phyloP scores from a whole-genome alignment of 208 protist genomes.

The Trypanosoma caninum region DNA sequence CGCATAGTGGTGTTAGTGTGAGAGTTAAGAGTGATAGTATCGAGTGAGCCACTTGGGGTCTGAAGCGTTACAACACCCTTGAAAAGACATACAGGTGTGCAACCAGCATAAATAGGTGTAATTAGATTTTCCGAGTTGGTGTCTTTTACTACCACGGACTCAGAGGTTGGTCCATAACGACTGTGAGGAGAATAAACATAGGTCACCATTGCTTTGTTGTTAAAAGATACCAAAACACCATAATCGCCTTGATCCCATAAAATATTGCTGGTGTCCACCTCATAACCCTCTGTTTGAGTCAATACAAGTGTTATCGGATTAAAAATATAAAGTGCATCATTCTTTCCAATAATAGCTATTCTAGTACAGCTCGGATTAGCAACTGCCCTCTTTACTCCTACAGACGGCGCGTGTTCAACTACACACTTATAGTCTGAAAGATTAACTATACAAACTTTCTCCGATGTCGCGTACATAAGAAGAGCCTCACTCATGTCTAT shows the following conservation, averaged over 20 bases:
- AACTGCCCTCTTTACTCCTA: conserved; percentile 71
- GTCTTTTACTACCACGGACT: conserved; percentile 64
- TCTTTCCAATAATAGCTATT: conserved; percentile 87
- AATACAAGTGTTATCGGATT: conserved; percentile 91
- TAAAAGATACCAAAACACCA: conserved; percentile 83
- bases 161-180: conserved; percentile 83
- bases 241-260: conserved; percentile 93
- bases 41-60: conserved; percentile 57
- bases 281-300: conserved; percentile 69
- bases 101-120: conserved; percentile 64
- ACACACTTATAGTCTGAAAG: conserved; percentile 88
- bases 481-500: conserved; percentile 90
- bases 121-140: conserved; percentile 59
- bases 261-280: conserved; percentile 55
- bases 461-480: conserved; percentile 89
- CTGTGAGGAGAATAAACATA: conserved; percentile 90
- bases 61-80: conserved; percentile 83
- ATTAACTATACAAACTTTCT: conserved; percentile 77
- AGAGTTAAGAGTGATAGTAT: conserved; percentile 63
- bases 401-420: conserved; percentile 64
- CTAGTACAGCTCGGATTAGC: conserved; percentile 90
- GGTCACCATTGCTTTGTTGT: conserved; percentile 71
- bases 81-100: conserved; percentile 74
- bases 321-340: conserved; percentile 78
- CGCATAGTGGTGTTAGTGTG: conserved; percentile 60